Conservation (phyloP, 1,284 basidiomycete genomes). For the Cutaneotrichosporon dermatis region DNA sequence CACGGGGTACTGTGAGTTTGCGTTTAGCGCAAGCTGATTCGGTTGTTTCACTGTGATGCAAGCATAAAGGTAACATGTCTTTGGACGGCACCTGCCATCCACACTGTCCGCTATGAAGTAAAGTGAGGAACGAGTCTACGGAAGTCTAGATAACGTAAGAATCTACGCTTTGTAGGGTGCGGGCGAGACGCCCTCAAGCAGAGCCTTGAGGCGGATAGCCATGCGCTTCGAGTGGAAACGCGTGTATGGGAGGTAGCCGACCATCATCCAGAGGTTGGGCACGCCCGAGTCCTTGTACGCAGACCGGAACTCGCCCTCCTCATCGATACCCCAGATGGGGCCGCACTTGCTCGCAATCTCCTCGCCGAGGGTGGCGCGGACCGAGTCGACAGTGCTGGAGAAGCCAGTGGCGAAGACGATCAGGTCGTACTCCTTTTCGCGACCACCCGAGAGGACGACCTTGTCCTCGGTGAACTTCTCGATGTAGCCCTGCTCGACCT, state of each 20-base stretch:
- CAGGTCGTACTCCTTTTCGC: slow-evolving; percentile 60
- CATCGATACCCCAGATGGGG: slow-evolving; percentile 58
- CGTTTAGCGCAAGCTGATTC: no score
- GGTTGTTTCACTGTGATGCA: no score
- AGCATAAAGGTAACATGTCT: background rate
- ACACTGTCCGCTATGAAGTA: background rate
- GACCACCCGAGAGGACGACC: slow-evolving; percentile 24
- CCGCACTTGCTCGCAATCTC: slow-evolving; percentile 52
- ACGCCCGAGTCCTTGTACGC: slow-evolving; percentile 55
- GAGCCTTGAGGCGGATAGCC: slow-evolving; percentile 29
- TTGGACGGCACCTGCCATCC: background rate
- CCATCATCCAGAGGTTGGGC: slow-evolving; percentile 57
- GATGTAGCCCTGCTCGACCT: slow-evolving; percentile 53
- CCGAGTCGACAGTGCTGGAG: slow-evolving; percentile 39
- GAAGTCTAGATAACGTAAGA: background rate
- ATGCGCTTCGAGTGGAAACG: slow-evolving; percentile 34
- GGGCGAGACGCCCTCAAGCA: slow-evolving; percentile 24
- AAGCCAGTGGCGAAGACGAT: slow-evolving; percentile 65
- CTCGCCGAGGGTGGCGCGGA: slow-evolving; percentile 50
- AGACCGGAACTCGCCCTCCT: slow-evolving; percentile 58
- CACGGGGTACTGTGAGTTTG: no score
- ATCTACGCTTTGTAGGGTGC: slow-evolving; percentile 19
- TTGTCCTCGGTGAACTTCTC: slow-evolving; percentile 27
- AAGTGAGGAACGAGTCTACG: background rate
- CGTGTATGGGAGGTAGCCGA: slow-evolving; percentile 47